Evolutionary conservation across 2,329 filamentous ascomycete genomes (phyloP).

Genomic region (Chaetomiaceae sp.): DNA sequence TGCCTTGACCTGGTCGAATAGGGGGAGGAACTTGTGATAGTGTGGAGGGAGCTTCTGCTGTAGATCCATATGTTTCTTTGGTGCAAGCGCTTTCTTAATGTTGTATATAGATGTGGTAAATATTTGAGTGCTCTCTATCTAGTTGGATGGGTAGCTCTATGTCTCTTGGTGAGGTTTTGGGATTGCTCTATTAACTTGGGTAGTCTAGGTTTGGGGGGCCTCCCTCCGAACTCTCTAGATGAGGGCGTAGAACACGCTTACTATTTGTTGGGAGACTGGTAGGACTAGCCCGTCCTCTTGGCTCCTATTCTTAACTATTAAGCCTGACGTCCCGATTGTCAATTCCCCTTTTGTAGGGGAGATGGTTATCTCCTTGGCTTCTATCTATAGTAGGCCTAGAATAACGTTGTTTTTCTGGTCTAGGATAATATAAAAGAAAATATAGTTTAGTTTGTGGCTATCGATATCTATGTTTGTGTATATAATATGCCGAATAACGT

Average conservation of each 20-base stretch:
- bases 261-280: neutral
- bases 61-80: neutral
- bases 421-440: neutral
- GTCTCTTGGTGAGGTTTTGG: no score
- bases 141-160: no score
- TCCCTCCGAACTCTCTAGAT: no score
- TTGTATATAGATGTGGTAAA: no score
- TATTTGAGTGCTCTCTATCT: neutral
- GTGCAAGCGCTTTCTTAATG: slow-evolving; percentile 2
- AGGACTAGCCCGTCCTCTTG: neutral
- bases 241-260: neutral
- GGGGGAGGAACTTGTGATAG: neutral
- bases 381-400: no score
- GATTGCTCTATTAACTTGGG: no score
- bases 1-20: neutral
- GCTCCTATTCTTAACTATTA: neutral
- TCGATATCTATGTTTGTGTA: neutral
- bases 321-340: no score
- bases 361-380: no score
- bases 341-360: no score
- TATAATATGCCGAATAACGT: no score
- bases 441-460: neutral
- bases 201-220: no score
- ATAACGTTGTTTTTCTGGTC: neutral
- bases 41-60: neutral